Conservation (phyloP, 2,329 filamentous ascomycete genomes). For the Venturia carpophila region DNA sequence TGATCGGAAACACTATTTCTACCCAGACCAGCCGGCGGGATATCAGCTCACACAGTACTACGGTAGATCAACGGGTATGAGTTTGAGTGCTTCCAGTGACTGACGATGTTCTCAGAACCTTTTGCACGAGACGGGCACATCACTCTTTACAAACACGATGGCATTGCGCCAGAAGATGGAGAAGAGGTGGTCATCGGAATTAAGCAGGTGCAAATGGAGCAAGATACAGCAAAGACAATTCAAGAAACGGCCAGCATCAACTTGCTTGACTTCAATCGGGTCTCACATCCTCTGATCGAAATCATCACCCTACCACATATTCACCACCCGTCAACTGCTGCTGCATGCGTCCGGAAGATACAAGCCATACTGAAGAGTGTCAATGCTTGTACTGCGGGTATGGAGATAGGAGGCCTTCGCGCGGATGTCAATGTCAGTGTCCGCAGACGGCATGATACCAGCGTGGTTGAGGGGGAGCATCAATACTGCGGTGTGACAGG, state of each 20-base stretch:
- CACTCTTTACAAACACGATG: slow-evolving; percentile 65
- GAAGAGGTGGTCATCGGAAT: slow-evolving; percentile 68
- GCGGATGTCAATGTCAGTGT: slow-evolving; percentile 96
- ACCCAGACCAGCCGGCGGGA: slow-evolving; percentile 92
- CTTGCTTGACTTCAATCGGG: slow-evolving; percentile 88
- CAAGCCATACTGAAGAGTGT: slow-evolving; percentile 72
- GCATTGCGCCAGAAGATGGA: slow-evolving; percentile 67
- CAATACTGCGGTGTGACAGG: slow-evolving; percentile 50
- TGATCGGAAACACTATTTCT: slow-evolving; percentile 98
- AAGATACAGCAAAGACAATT: slow-evolving; percentile 93
- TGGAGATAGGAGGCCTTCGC: slow-evolving; percentile 85
- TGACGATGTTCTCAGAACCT: slow-evolving; percentile 35
- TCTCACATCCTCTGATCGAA: slow-evolving; percentile 83
- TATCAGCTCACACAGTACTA: slow-evolving; percentile 99
- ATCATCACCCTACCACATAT: slow-evolving; percentile 90
- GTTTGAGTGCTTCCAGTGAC: slow-evolving; percentile 31
- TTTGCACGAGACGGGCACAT: slow-evolving; percentile 64
- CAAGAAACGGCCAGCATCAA: slow-evolving; percentile 60
- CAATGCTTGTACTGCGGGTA: slow-evolving; percentile 79
- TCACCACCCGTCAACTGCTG: slow-evolving; percentile 77
- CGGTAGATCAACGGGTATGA: slow-evolving; percentile 17
- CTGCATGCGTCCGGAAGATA: slow-evolving; percentile 80
- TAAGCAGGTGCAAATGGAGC: slow-evolving; percentile 92
- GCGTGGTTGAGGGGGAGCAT: slow-evolving; percentile 24
- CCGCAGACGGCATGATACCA: slow-evolving; percentile 39